Percentiles rank a stretch among this genome's conserved stretches.
phyloP scores from a whole-genome alignment of 805 yeast species.

The Kodamaea restingae region DNA sequence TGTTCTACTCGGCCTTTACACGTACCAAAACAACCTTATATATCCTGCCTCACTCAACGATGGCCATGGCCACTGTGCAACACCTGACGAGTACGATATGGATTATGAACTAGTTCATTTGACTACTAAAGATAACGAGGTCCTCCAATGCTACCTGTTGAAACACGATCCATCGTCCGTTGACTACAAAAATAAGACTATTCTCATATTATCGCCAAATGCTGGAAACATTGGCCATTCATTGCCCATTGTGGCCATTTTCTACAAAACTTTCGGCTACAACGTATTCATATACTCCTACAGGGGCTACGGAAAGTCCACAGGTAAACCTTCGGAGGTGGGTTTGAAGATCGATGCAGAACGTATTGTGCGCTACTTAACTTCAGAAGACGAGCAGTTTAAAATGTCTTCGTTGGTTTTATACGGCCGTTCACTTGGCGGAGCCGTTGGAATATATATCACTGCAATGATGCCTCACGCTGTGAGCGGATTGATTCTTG shows the following conservation, averaged over 20 bases:
- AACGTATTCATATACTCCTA: slow-evolving; percentile 85
- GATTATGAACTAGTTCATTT: slow-evolving; percentile 56
- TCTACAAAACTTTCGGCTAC: slow-evolving; percentile 58
- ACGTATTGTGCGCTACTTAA: slow-evolving; percentile 59
- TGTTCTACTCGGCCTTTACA: slow-evolving; percentile 51
- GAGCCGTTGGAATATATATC: slow-evolving; percentile 86
- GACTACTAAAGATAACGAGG: slow-evolving; percentile 66
- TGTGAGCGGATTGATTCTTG: slow-evolving; percentile 67
- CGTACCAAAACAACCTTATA: slow-evolving; percentile 62
- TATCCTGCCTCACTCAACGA: slow-evolving; percentile 81
- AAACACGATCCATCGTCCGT: slow-evolving; percentile 41
- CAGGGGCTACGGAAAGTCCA: slow-evolving; percentile 83
- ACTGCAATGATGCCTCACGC: slow-evolving; percentile 53
- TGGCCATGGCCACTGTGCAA: slow-evolving; percentile 67
- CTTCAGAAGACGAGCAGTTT: slow-evolving; percentile 47
- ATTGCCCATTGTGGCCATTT: slow-evolving; percentile 70
- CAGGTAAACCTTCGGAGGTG: slow-evolving; percentile 69
- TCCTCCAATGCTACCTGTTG: slow-evolving; percentile 60
- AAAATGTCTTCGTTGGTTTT: slow-evolving; percentile 53
- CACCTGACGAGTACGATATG: slow-evolving; percentile 69
- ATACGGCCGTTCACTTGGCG: slow-evolving; percentile 91
- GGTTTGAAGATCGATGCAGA: slow-evolving; percentile 85
- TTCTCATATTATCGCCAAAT: slow-evolving; percentile 80
- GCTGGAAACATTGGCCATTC: slow-evolving; percentile 96
- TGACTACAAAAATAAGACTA: slow-evolving; percentile 55